Conservation (phyloP, 371 early-diverging fungal species). For the Circinella minor region DNA sequence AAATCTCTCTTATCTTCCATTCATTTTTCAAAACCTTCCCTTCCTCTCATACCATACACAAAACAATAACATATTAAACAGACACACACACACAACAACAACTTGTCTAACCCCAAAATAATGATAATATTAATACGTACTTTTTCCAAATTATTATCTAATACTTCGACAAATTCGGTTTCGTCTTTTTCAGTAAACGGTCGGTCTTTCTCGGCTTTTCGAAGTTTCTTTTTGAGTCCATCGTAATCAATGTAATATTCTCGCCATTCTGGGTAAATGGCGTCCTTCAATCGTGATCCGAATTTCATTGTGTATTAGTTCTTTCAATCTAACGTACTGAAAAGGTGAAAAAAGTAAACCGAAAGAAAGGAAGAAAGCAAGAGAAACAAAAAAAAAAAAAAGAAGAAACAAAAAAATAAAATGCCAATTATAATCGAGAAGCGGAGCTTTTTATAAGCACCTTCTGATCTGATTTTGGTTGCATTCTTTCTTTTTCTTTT, state of each 20-base stretch:
- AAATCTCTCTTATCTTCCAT: too few relatives aligned
- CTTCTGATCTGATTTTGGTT: background rate
- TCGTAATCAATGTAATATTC: conserved; percentile 93
- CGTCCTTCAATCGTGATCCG: conserved; percentile 84
- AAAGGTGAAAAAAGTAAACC: too few relatives aligned
- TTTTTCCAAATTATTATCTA: conserved; percentile 93
- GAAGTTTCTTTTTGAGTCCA: conserved; percentile 83
- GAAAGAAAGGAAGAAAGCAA: conserved; percentile 4
- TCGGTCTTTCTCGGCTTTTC: conserved; percentile 67
- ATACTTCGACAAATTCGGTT: conserved; percentile 82
- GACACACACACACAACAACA: background rate
- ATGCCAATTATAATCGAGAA: background rate
- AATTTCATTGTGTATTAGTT: conserved; percentile 85
- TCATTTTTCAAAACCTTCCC: too few relatives aligned
- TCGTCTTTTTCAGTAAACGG: conserved; percentile 78
- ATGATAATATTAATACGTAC: conserved; percentile 34
- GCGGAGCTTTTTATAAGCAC: background rate
- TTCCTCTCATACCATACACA: too few relatives aligned
- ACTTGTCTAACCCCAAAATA: background rate
- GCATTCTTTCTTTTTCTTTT: too few relatives aligned
- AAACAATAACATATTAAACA: too few relatives aligned
- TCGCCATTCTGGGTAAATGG: conserved; percentile 88
- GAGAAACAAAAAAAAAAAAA: conserved; percentile 11
- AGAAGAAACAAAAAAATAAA: conserved; percentile 15
- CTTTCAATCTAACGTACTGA: background rate